These are phyloP conservation scores for Pichia sp. DNA, from an alignment of 1,139 yeast genomes.

Conservation along the genomic window DNA sequence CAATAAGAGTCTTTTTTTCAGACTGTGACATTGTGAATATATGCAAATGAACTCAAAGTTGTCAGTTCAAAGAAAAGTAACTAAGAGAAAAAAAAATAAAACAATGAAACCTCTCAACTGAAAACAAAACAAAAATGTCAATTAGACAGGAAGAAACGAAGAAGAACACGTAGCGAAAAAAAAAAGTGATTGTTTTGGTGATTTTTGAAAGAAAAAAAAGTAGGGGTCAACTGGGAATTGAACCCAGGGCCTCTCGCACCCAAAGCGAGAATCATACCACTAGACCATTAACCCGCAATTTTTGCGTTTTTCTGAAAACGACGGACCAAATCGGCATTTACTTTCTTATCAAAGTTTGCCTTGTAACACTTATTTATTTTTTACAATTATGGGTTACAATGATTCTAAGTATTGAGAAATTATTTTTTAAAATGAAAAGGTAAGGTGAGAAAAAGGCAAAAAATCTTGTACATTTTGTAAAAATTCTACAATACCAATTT, in stretches of 20 bases:
- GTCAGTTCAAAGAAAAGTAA: not conserved
- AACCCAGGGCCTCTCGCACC: constrained; percentile 32
- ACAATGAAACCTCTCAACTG: too few relatives aligned
- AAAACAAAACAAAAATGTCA: too few relatives aligned
- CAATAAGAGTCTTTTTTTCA: too few relatives aligned
- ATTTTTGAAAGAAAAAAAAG: constrained; percentile 4
- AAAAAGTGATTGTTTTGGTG: not conserved
- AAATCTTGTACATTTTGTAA: too few relatives aligned
- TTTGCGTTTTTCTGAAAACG: too few relatives aligned
- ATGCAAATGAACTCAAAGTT: not conserved
- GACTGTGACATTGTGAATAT: too few relatives aligned
- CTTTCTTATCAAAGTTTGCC: too few relatives aligned
- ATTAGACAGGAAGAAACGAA: not conserved
- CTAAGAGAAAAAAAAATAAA: not conserved
- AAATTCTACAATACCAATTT: too few relatives aligned
- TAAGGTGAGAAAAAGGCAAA: too few relatives aligned
- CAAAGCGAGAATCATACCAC: constrained; percentile 49
- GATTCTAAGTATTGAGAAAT: not conserved
- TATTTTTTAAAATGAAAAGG: too few relatives aligned
- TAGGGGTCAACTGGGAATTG: constrained; percentile 27
- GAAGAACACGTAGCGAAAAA: not conserved
- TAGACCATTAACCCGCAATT: constrained; percentile 18
- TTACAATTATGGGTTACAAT: not conserved
- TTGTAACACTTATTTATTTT: too few relatives aligned
- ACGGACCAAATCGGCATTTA: too few relatives aligned